Evolutionary conservation across 2,329 filamentous ascomycete genomes (phyloP).

Genomic region (Beauveria asiatica): DNA sequence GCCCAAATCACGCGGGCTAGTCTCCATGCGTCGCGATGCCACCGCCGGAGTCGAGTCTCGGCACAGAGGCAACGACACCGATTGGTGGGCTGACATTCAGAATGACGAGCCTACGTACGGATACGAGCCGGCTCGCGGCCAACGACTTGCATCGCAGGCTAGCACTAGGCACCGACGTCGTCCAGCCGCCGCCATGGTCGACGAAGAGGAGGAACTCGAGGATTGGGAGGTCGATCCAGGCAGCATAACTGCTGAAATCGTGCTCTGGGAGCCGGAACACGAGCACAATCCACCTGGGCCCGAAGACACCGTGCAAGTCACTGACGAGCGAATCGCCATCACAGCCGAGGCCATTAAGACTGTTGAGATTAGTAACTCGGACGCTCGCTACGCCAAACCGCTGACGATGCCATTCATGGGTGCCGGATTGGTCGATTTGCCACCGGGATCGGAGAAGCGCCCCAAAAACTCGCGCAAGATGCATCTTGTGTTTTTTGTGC

Average conservation of each 20-base stretch:
- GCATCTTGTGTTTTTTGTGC: constrained; percentile 95
- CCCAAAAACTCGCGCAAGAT: constrained; percentile 90
- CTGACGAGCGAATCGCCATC: constrained; percentile 49
- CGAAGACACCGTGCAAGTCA: constrained; percentile 46
- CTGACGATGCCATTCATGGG: constrained; percentile 80
- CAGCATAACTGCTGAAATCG: constrained; percentile 53
- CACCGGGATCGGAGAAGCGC: constrained; percentile 73
- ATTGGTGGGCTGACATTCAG: not conserved
- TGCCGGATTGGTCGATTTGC: constrained; percentile 81
- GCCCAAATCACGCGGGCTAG: constrained; percentile 38
- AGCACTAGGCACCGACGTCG: constrained; percentile 21
- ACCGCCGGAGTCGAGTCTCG: constrained; percentile 47
- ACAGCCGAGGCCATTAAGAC: constrained; percentile 48
- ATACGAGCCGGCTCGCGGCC: not conserved
- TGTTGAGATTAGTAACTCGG: constrained; percentile 51
- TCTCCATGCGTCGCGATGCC: constrained; percentile 34
- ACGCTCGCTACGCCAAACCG: constrained; percentile 85
- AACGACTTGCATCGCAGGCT: not conserved
- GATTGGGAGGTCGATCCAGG: constrained; percentile 66
- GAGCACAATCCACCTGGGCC: constrained; percentile 44
- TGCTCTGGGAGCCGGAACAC: constrained; percentile 53
- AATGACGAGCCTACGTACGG: not conserved
- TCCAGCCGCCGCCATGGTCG: constrained; percentile 28
- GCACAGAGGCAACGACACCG: not conserved
- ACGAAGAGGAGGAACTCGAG: constrained; percentile 50